These are phyloP conservation scores for Chaetomidium leptoderma DNA, from an alignment of 495 filamentous ascomycete species.

Conservation along the genomic window DNA sequence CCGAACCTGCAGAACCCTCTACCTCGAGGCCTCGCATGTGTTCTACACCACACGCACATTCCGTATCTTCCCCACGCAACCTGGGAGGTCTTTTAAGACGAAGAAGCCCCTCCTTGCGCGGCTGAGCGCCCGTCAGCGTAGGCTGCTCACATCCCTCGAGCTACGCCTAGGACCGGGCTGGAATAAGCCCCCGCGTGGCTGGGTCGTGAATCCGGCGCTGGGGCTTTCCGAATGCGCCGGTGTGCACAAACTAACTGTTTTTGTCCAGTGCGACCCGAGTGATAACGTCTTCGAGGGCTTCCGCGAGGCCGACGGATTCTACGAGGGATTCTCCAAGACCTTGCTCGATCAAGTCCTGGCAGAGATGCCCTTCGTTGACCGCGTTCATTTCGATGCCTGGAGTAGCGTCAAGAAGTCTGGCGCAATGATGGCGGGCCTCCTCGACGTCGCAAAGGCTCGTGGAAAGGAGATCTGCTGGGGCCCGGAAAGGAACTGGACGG, in stretches of 20 bases:
- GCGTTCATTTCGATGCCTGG: slow-evolving; percentile 73
- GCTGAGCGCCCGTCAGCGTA: slow-evolving; percentile 61
- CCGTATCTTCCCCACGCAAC: slow-evolving; percentile 69
- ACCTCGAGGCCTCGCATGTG: slow-evolving; percentile 64
- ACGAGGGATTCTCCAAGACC: slow-evolving; percentile 62
- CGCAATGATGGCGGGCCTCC: slow-evolving; percentile 63
- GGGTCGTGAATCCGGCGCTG: slow-evolving; percentile 62
- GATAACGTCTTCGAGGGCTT: slow-evolving; percentile 70
- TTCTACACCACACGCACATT: slow-evolving; percentile 76
- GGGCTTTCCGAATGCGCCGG: slow-evolving; percentile 61
- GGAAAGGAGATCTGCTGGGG: slow-evolving; percentile 63
- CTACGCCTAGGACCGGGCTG: slow-evolving; percentile 78
- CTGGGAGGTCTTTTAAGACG: slow-evolving; percentile 61
- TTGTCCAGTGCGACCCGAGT: slow-evolving; percentile 74
- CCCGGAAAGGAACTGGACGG: slow-evolving; percentile 62
- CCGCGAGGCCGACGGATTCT: slow-evolving; percentile 63
- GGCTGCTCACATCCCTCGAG: slow-evolving; percentile 63
- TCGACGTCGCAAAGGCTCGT: slow-evolving; percentile 49
- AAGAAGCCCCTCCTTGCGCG: slow-evolving; percentile 61
- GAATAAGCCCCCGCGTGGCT: slow-evolving; percentile 66
- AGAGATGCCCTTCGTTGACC: slow-evolving; percentile 54
- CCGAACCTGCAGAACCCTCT: slow-evolving; percentile 58
- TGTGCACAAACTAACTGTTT: slow-evolving; percentile 63
- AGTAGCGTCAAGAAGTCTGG: slow-evolving; percentile 64
- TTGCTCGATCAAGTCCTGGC: slow-evolving; percentile 57